Base-by-base conservation (phyloP, 2,329 filamentous ascomycete species). In the Aplosporella prunicola region DNA sequence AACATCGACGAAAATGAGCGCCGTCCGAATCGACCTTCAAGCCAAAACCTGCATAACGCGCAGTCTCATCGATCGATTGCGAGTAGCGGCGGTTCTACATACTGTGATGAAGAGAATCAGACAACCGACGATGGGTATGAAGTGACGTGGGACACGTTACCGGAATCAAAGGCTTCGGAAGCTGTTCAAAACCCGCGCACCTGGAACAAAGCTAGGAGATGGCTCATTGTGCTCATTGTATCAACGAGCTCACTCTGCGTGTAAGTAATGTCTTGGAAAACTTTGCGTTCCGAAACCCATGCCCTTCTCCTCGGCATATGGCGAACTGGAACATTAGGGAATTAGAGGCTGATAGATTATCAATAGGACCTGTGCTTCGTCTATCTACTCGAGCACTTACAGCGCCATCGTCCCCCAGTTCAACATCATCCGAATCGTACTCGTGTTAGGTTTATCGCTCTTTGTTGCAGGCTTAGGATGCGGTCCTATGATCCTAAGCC, bases 361-460 rank as follows among this genome's bases (percentile, higher is more conserved):
- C 16, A 31, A 35, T 49, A 87, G 82, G 37, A 93, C 87, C 7
- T 86, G 80, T 54, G 76, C 83, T 2, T 88, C 82, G 32, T 91
- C 86, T 11, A 77, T 93, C 49, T 94, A 95, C 60, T 89, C 86
- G 0, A 76, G 76, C 9, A 91, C 83, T 0, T 95, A 94, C 57
- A 55, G 51, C 13, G 82, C 89, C 58, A 76, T 94, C 60, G 76
- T 80, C 44, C 62, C 67, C 17, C 82, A 93, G 42, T 93, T 94
- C 49, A 63, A 74, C 46, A 73, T 74, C 49, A 81, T 81, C 0
- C 71, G 74, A 39, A 67, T 84, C 33, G 71, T 93, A 16, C 83
- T 81, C 9, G 86, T 85, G 3, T 59, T 94, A 8, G 89, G 88
- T 0, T 64, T 95, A 35, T 87, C 83, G 1, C 69, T 82, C 1